These are phyloP conservation scores for Kockiozyma suomiensis DNA, from an alignment of 805 yeast species.

Conservation along the genomic window DNA sequence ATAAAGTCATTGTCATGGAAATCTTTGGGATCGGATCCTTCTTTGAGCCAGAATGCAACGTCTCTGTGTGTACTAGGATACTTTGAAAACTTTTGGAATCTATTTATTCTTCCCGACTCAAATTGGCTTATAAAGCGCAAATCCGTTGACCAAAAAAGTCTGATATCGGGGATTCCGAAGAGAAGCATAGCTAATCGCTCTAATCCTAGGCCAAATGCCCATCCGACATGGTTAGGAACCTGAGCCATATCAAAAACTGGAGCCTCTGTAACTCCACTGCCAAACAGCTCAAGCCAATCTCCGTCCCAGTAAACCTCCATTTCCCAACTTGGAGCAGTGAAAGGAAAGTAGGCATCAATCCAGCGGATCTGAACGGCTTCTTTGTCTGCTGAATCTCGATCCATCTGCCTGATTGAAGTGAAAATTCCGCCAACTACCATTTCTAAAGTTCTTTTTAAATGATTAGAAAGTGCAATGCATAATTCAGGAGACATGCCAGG, in stretches of 20 bases:
- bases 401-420: constrained; percentile 65
- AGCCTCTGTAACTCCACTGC: constrained; percentile 88
- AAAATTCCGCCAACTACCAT: constrained; percentile 80
- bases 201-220: constrained; percentile 98
- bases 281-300: constrained; percentile 96
- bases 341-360: constrained; percentile 95
- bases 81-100: constrained; percentile 85
- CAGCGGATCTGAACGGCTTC: constrained; percentile 81
- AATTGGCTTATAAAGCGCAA: constrained; percentile 78
- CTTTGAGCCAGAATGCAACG: constrained; percentile 86
- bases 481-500: constrained; percentile 69
- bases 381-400: constrained; percentile 52
- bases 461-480: constrained; percentile 67
- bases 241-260: constrained; percentile 77
- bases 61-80: constrained; percentile 87
- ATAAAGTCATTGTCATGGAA: constrained; percentile 88
- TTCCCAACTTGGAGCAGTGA: constrained; percentile 99
- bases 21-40: constrained; percentile 34
- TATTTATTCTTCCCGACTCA: constrained; percentile 59
- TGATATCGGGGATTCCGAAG: constrained; percentile 92
- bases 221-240: constrained; percentile 63
- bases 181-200: constrained; percentile 95
- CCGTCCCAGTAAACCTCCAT: constrained; percentile 99
- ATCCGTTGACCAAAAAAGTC: constrained; percentile 89
- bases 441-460: constrained; percentile 85